Percentiles rank a stretch among this genome's conserved stretches.
These are phyloP conservation scores for Halocafeteria seosinensis DNA, from an alignment of 108 stramenopile species.

Conservation along the genomic window DNA sequence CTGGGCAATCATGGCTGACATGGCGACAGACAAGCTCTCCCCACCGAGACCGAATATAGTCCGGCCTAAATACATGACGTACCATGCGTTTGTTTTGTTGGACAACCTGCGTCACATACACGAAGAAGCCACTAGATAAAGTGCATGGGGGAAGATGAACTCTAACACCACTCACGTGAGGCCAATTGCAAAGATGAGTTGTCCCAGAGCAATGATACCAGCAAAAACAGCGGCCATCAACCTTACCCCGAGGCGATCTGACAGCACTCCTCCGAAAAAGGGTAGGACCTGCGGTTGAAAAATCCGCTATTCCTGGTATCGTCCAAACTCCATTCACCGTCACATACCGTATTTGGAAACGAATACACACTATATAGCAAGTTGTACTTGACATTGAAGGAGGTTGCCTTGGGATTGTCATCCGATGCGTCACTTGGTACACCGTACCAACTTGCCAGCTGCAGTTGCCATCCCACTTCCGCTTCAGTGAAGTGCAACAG, in stretches of 20 bases:
- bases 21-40: conserved; percentile 38
- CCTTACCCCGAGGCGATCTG: neutral
- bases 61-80: conserved; percentile 39
- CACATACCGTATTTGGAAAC: conserved; percentile 13
- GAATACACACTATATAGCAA: conserved; percentile 39
- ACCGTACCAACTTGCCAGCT: no score
- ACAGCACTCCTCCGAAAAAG: neutral
- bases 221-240: conserved; percentile 16
- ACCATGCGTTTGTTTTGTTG: conserved; percentile 14
- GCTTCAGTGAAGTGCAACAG: no score
- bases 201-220: conserved; percentile 18
- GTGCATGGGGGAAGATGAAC: no score
- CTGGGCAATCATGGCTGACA: conserved; percentile 34
- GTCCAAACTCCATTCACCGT: no score
- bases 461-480: no score
- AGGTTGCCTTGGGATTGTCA: neutral
- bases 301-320: no score
- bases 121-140: no score
- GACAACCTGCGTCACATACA: no score
- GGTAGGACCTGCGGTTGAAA: no score
- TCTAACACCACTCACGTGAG: no score
- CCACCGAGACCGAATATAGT: conserved; percentile 45
- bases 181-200: conserved; percentile 37
- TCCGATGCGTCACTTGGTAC: no score
- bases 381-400: neutral